Evolutionary conservation across 139 green algal species (phyloP).

Genomic region (Micromonas pusilla): DNA sequence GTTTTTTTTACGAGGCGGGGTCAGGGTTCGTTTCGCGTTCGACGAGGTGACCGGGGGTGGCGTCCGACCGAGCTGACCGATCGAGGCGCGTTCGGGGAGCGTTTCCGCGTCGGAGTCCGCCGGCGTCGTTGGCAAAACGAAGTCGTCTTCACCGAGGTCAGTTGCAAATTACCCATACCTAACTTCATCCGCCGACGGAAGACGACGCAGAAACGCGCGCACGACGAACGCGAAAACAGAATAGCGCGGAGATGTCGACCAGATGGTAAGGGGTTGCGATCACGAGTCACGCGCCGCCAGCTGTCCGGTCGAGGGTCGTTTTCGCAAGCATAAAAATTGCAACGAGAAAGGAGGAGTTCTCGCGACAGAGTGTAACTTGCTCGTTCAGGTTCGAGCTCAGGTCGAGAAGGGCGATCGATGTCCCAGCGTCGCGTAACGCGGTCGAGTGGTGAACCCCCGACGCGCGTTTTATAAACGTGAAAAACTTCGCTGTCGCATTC

Average conservation of each 20-base stretch:
- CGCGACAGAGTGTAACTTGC: conserved; percentile 22
- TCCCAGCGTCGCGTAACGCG: no score
- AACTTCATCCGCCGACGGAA: background rate
- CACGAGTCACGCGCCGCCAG: conserved; percentile 12
- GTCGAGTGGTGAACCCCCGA: no score
- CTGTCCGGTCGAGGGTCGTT: conserved; percentile 10
- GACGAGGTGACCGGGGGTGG: no score
- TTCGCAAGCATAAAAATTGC: conserved; percentile 23
- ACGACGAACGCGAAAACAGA: conserved; percentile 4
- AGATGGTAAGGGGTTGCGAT: conserved; percentile 15
- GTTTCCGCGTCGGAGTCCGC: background rate
- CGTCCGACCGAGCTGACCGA: no score
- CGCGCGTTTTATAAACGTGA: no score
- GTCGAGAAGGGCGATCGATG: no score
- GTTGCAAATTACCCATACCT: background rate
- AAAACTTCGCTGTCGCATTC: no score
- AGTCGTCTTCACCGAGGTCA: background rate
- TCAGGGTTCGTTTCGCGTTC: no score
- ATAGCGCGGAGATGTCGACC: conserved; percentile 7
- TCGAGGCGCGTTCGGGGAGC: no score
- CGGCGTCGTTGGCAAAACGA: background rate
- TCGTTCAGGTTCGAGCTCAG: background rate
- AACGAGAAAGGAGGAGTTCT: conserved; percentile 9
- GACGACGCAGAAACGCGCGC: no score
- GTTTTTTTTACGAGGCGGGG: background rate